Conservation (phyloP, 1,284 basidiomycete species). For the Fistulinella cinereoalba region DNA sequence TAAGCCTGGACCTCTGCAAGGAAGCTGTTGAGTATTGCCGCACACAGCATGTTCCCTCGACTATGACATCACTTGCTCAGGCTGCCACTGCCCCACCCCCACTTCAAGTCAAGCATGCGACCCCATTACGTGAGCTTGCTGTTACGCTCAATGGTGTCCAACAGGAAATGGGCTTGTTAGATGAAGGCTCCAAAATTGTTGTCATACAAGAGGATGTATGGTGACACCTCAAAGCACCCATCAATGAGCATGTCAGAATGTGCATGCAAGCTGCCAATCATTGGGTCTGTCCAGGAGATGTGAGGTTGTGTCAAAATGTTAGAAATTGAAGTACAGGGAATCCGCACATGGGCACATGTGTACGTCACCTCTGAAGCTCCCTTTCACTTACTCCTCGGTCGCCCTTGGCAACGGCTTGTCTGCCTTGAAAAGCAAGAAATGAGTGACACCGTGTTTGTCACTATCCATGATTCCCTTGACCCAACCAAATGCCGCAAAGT, state of each 20-base stretch:
- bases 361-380: slow-evolving; percentile 18
- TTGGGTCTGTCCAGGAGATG: slow-evolving; percentile 5
- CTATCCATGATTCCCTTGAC: slow-evolving; percentile 7
- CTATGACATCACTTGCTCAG: neutral
- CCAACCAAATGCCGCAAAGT: too few relatives aligned
- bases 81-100: neutral
- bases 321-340: slow-evolving; percentile 11
- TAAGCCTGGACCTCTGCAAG: slow-evolving; percentile 16
- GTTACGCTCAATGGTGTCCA: neutral
- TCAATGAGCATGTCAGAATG: neutral
- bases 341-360: slow-evolving; percentile 21
- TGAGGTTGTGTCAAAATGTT: slow-evolving; percentile 12
- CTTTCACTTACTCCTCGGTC: slow-evolving; percentile 15
- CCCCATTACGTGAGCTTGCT: neutral
- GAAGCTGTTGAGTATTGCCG: slow-evolving; percentile 9
- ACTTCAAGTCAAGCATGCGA: slow-evolving; percentile 2
- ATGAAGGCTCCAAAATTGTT: slow-evolving; percentile 11
- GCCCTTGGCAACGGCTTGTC: slow-evolving; percentile 17
- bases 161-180: neutral
- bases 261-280: slow-evolving; percentile 25
- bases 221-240: neutral
- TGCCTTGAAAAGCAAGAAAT: neutral
- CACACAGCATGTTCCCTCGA: neutral
- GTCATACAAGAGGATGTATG: slow-evolving; percentile 4
- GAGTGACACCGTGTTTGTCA: slow-evolving; percentile 2